A percentile compares a stretch with the other conserved stretches of the same genome.
phyloP scores from a whole-genome alignment of 805 yeast species.

The Yarrowia keelungensis region DNA sequence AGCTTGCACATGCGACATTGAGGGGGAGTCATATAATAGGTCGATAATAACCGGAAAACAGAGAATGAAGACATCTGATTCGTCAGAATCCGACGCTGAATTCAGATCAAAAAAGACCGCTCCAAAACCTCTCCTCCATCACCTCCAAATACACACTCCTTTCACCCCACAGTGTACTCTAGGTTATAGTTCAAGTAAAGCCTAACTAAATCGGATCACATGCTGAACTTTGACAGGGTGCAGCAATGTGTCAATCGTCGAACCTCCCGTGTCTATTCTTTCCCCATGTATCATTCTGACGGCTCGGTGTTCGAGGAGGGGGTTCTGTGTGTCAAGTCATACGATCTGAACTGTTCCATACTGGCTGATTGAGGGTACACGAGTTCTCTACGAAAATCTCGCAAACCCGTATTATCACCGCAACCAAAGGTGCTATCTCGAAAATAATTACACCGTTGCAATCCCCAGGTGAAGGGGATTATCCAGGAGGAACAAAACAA shows the following conservation, averaged over 20 bases:
- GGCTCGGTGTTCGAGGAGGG: not conserved
- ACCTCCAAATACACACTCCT: too few species aligned
- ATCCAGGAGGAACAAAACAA: not conserved
- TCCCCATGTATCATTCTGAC: not conserved
- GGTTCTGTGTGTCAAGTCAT: not conserved
- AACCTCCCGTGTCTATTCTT: not conserved
- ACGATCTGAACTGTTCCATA: not conserved
- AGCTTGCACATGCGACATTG: too few species aligned
- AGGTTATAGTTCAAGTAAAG: not conserved
- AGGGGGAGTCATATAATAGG: too few species aligned
- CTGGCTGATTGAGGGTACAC: not conserved
- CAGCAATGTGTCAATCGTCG: not conserved
- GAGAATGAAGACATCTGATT: too few species aligned
- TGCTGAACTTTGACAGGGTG: not conserved
- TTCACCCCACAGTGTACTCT: not conserved
- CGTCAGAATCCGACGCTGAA: too few species aligned
- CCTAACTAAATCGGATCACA: constrained; percentile 1
- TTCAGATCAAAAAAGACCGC: too few species aligned
- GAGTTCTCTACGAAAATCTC: not conserved
- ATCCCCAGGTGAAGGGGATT: not conserved
- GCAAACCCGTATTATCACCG: not conserved
- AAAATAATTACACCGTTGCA: not conserved
- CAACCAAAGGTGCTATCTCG: not conserved
- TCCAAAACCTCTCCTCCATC: too few species aligned
- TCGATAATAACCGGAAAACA: too few species aligned